phyloP scores from a whole-genome alignment of 1,284 basidiomycete species.

The Ustilago lituana region DNA sequence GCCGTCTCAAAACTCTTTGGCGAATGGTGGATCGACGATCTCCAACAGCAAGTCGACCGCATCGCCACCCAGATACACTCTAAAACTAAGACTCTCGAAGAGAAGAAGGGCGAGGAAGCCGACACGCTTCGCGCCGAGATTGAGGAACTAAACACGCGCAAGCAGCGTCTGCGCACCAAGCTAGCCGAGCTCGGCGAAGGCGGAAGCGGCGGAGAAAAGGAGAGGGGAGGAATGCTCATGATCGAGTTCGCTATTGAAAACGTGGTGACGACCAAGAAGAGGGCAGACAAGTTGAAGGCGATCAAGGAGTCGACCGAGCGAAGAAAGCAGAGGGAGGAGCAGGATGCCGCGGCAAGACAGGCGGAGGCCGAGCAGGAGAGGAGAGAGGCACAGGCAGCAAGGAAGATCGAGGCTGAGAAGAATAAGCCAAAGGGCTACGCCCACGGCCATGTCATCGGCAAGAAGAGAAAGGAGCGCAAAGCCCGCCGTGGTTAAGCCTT shows the following conservation, averaged over 20 bases:
- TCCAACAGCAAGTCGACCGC: conserved; percentile 38
- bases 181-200: conserved; percentile 47
- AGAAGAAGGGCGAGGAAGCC: conserved; percentile 28
- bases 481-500: conserved; percentile 22
- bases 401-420: conserved; percentile 39
- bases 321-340: conserved; percentile 26
- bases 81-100: conserved; percentile 30
- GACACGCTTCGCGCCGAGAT: conserved; percentile 19
- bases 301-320: conserved; percentile 40
- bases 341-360: conserved; percentile 9
- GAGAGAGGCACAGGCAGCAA: conserved; percentile 20
- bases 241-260: conserved; percentile 67
- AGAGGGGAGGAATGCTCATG: conserved; percentile 60
- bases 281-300: conserved; percentile 49
- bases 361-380: conserved; percentile 12
- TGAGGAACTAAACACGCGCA: conserved; percentile 43
- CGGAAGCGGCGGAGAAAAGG: conserved; percentile 39
- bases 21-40: conserved; percentile 61
- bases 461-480: conserved; percentile 59
- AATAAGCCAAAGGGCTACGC: conserved; percentile 33
- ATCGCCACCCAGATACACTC: conserved; percentile 45
- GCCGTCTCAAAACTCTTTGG: conserved; percentile 42
- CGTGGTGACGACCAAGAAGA: conserved; percentile 59
- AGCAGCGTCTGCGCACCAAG: conserved; percentile 50
- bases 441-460: conserved; percentile 61